Percentiles rank a stretch among this genome's conserved stretches.
These are phyloP conservation scores for Saccharomyces paradoxus DNA, from an alignment of 805 yeast species.

Conservation along the genomic window DNA sequence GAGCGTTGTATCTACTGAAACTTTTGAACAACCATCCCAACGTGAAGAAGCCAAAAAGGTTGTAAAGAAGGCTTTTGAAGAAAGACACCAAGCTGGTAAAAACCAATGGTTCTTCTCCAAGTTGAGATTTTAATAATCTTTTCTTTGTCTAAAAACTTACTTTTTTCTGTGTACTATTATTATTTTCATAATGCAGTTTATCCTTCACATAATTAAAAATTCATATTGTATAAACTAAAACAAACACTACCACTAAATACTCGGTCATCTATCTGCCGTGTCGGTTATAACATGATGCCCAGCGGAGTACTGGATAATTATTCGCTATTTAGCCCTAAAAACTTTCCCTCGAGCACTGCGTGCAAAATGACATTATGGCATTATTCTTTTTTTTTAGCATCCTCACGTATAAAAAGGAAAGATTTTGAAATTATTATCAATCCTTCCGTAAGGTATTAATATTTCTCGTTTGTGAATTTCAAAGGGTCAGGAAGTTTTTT, in stretches of 20 bases:
- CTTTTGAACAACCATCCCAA: slow-evolving; percentile 92
- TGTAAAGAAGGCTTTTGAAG: slow-evolving; percentile 95
- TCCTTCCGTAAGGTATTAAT: too few relatives aligned
- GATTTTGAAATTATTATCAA: not conserved
- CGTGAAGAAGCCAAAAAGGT: slow-evolving; percentile 96
- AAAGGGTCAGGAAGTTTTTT: slow-evolving; percentile 27
- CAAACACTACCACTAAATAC: not conserved
- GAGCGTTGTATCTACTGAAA: slow-evolving; percentile 76
- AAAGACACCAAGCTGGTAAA: slow-evolving; percentile 97
- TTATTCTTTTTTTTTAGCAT: not conserved
- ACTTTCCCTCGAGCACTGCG: not conserved
- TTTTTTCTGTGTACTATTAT: not conserved
- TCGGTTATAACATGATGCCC: not conserved
- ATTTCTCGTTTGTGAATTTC: too few relatives aligned
- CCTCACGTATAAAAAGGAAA: not conserved
- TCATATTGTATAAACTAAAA: not conserved
- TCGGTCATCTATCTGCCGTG: not conserved
- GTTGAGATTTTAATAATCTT: slow-evolving; percentile 60
- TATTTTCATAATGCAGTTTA: not conserved
- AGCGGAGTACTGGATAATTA: not conserved
- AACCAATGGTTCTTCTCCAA: slow-evolving; percentile 99
- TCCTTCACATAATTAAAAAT: not conserved
- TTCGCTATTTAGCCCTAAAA: not conserved
- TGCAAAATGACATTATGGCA: not conserved
- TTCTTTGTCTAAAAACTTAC: not conserved